These are phyloP conservation scores for Fusarium foetens DNA, from an alignment of 2,329 filamentous ascomycete genomes.

Conservation along the genomic window DNA sequence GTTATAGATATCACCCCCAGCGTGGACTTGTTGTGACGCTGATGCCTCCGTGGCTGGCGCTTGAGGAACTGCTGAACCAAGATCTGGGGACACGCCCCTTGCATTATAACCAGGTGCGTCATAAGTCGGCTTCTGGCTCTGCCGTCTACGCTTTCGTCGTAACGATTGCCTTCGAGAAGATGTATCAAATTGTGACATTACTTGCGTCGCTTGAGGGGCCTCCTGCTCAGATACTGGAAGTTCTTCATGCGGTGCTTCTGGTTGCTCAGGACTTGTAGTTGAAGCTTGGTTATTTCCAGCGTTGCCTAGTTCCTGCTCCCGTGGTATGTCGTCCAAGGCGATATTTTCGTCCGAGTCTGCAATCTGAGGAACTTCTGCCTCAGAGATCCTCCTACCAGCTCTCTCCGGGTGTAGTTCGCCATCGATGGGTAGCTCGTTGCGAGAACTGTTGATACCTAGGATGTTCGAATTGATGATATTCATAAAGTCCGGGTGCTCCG, in stretches of 20 bases:
- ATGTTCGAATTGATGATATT: constrained; percentile 26
- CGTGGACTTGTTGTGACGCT: background rate
- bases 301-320: background rate
- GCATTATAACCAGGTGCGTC: background rate
- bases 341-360: background rate
- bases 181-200: background rate
- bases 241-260: background rate
- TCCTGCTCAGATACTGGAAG: background rate
- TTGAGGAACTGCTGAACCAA: constrained; percentile 9
- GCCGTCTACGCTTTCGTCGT: constrained; percentile 2
- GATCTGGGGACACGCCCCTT: constrained; percentile 23
- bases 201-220: background rate
- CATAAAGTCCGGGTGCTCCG: constrained; percentile 7
- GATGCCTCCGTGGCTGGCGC: background rate
- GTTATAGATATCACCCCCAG: background rate
- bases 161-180: background rate
- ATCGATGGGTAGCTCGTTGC: background rate
- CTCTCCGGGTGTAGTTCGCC: background rate
- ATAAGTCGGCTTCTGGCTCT: constrained; percentile 23
- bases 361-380: background rate
- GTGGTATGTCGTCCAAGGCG: background rate
- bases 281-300: background rate
- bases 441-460: background rate
- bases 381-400: background rate
- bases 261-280: background rate